These are phyloP conservation scores for Amphirosellinia nigrospora DNA, from an alignment of 495 filamentous ascomycete species.

Conservation along the genomic window DNA sequence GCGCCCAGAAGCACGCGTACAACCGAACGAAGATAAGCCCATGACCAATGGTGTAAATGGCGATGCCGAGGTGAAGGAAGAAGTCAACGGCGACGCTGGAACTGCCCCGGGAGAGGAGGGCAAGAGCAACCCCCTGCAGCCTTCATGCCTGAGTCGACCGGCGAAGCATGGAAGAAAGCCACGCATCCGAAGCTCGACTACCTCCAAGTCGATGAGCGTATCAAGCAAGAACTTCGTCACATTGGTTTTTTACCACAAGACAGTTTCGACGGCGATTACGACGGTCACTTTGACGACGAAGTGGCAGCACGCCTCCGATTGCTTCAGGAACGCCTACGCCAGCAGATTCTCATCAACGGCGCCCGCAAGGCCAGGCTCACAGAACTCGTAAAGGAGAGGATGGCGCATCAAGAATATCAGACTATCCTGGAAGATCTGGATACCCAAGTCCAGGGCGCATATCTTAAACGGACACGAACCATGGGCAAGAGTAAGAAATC, in stretches of 20 bases:
- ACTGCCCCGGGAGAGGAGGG: conserved; percentile 41
- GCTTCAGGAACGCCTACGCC: conserved; percentile 80
- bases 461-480: conserved; percentile 93
- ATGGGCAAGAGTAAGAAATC: conserved; percentile 86
- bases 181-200: conserved; percentile 76
- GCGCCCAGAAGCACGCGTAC: conserved; percentile 77
- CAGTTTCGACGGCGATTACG: conserved; percentile 70
- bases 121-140: conserved; percentile 68
- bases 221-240: conserved; percentile 90
- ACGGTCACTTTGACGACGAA: conserved; percentile 92
- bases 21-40: conserved; percentile 62
- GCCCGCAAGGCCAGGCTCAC: conserved; percentile 85
- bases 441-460: conserved; percentile 91
- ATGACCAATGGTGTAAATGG: conserved; percentile 64
- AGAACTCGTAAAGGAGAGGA: conserved; percentile 84
- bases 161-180: conserved; percentile 63
- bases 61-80: conserved; percentile 59
- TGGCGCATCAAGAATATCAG: conserved; percentile 94
- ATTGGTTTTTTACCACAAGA: conserved; percentile 84
- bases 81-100: conserved; percentile 52
- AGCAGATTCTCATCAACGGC: conserved; percentile 83
- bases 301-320: conserved; percentile 86
- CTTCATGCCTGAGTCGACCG: conserved; percentile 73
- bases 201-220: conserved; percentile 81
- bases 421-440: conserved; percentile 98